Evolutionary conservation across 176 grass and related monocot species (phyloP).

Genomic region (Dendrocalamus sinicus): DNA sequence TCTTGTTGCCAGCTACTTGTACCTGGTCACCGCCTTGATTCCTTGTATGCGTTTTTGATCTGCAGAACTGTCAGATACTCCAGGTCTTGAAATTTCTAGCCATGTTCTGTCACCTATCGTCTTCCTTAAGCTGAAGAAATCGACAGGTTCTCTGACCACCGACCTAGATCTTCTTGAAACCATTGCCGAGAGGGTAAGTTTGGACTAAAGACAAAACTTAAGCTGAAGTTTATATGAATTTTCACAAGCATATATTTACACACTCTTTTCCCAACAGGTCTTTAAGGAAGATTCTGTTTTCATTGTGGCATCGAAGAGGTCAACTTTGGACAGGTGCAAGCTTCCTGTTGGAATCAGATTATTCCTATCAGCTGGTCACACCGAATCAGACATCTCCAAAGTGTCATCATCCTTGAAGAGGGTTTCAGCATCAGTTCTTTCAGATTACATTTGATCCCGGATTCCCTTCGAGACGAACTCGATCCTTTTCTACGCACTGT

Average conservation of each 20-base stretch:
- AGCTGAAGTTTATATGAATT: slow-evolving; percentile 1
- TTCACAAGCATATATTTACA: slow-evolving; percentile 33
- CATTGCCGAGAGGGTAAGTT: slow-evolving; percentile 71
- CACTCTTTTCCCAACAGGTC: slow-evolving; percentile 44
- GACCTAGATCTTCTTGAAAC: slow-evolving; percentile 72
- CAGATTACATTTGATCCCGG: slow-evolving; percentile 48
- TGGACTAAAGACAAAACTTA: neutral
- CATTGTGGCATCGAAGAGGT: slow-evolving; percentile 75
- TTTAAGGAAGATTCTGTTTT: slow-evolving; percentile 92
- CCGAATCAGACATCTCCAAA: slow-evolving; percentile 67
- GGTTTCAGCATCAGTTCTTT: slow-evolving; percentile 67
- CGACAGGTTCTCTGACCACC: slow-evolving; percentile 47
- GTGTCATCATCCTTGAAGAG: slow-evolving; percentile 68
- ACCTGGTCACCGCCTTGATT: slow-evolving; percentile 12
- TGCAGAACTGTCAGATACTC: slow-evolving; percentile 70
- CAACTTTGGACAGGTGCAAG: slow-evolving; percentile 74
- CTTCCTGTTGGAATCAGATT: slow-evolving; percentile 79
- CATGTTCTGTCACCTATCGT: slow-evolving; percentile 70
- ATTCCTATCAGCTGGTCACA: slow-evolving; percentile 74
- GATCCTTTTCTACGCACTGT: neutral
- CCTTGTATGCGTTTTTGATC: slow-evolving; percentile 34
- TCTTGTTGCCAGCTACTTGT: slow-evolving; percentile 23
- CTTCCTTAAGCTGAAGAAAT: slow-evolving; percentile 86
- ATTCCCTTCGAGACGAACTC: slow-evolving; percentile 18
- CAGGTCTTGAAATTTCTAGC: slow-evolving; percentile 72